Evolutionary conservation across 331 rosid genomes (phyloP).

Genomic region (Saraca asoca): DNA sequence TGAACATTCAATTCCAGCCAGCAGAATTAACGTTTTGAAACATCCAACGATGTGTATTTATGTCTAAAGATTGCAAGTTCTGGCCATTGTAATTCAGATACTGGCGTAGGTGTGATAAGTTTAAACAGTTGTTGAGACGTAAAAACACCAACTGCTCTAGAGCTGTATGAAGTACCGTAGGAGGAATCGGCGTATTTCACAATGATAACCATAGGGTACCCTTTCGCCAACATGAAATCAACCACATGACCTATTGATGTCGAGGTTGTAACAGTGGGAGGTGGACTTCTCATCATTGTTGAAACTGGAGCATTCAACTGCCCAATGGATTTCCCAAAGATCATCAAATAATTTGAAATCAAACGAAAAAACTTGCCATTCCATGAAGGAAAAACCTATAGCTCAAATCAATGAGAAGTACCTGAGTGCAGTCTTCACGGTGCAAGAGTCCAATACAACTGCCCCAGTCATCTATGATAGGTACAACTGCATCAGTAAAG

Average conservation of each 20-base stretch:
- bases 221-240: slow-evolving; percentile 60
- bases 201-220: slow-evolving; percentile 56
- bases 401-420: slow-evolving; percentile 23
- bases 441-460: slow-evolving; percentile 74
- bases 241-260: slow-evolving; percentile 68
- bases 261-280: slow-evolving; percentile 55
- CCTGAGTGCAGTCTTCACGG: slow-evolving; percentile 78
- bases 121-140: slow-evolving; percentile 53
- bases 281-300: slow-evolving; percentile 77
- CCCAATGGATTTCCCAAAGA: slow-evolving; percentile 7
- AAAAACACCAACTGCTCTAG: slow-evolving; percentile 78
- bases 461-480: slow-evolving; percentile 78
- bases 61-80: slow-evolving; percentile 40
- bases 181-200: slow-evolving; percentile 47
- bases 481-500: slow-evolving; percentile 56
- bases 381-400: not conserved
- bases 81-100: slow-evolving; percentile 35
- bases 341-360: not conserved
- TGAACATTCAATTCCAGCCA: too few relatives aligned
- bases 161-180: slow-evolving; percentile 31
- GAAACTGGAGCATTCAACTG: slow-evolving; percentile 73
- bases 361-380: not conserved
- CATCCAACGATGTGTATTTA: slow-evolving; percentile 11
- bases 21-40: not conserved
- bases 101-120: slow-evolving; percentile 40